phyloP scores from a whole-genome alignment of 1,139 yeast genomes.

The Lodderomyces jiufengensis region DNA sequence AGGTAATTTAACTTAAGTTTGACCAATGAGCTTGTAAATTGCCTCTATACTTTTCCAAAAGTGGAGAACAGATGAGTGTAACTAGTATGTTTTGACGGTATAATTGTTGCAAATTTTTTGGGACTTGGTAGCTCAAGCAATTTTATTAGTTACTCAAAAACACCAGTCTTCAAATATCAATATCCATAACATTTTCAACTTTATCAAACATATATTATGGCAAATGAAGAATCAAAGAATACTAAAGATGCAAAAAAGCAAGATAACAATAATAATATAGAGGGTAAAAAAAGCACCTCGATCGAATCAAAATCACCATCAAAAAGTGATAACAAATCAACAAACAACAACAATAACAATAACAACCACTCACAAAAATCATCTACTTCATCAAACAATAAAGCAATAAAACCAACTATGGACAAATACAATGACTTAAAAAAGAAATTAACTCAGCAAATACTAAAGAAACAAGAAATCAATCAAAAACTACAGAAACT shows the following conservation, averaged over 20 bases:
- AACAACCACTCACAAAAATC: constrained; percentile 3
- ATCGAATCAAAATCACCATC: constrained; percentile 4
- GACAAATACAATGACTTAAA: constrained; percentile 68
- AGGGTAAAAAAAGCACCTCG: neutral
- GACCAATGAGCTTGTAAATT: no score
- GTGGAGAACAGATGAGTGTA: no score
- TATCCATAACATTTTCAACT: no score
- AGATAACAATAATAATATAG: neutral
- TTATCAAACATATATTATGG: neutral
- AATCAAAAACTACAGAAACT: constrained; percentile 59
- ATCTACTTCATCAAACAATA: neutral
- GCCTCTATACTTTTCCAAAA: no score
- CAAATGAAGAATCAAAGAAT: neutral
- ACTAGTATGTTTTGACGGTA: no score
- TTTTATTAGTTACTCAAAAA: no score
- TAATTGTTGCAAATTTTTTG: no score
- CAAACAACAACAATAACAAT: constrained; percentile 3
- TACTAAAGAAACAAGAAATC: constrained; percentile 60
- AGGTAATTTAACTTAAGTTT: no score
- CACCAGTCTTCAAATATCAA: no score
- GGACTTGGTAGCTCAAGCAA: no score
- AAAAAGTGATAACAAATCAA: constrained; percentile 1
- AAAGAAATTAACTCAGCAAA: constrained; percentile 61
- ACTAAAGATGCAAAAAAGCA: neutral
- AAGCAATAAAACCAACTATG: constrained; percentile 6